Evolutionary conservation across 2,329 filamentous ascomycete species (phyloP).

Genomic region (Nemania bipapillata): DNA sequence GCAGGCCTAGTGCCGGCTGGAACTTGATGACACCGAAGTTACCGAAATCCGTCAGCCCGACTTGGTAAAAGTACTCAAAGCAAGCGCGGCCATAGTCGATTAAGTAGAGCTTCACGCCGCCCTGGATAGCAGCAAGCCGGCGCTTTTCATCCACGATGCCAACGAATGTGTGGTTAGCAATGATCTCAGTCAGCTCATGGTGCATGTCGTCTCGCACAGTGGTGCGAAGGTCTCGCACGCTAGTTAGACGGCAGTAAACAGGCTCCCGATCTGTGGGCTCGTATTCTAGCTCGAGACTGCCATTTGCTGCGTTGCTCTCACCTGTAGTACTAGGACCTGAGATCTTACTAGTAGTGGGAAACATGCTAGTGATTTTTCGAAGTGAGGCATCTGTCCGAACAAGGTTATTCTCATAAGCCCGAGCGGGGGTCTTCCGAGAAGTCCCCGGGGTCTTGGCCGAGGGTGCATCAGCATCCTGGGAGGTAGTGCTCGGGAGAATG

Average conservation of each 20-base stretch:
- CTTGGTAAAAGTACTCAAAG: constrained; percentile 93
- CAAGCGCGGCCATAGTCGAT: constrained; percentile 90
- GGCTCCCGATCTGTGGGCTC: constrained; percentile 75
- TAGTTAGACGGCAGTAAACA: constrained; percentile 78
- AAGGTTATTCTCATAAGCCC: constrained; percentile 84
- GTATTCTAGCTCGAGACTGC: constrained; percentile 63
- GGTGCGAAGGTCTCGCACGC: constrained; percentile 83
- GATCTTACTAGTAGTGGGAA: constrained; percentile 66
- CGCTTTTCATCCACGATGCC: constrained; percentile 88
- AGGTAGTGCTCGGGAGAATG: constrained; percentile 47
- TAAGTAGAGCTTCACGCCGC: constrained; percentile 89
- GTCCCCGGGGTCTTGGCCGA: constrained; percentile 52
- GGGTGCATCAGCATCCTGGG: constrained; percentile 47
- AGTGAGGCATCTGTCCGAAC: constrained; percentile 88
- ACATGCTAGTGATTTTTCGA: constrained; percentile 97
- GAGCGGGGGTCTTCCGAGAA: constrained; percentile 59
- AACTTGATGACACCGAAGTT: constrained; percentile 91
- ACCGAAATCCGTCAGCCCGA: constrained; percentile 92
- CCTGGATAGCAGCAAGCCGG: constrained; percentile 90
- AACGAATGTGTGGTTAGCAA: constrained; percentile 90
- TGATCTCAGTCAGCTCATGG: constrained; percentile 84
- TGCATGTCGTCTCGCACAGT: constrained; percentile 85
- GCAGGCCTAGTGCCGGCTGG: constrained; percentile 76
- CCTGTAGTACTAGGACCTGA: constrained; percentile 48
- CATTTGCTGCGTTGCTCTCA: constrained; percentile 40